Conservation (phyloP, 2,329 filamentous ascomycete species). For the Hymenoscyphus infarciens region DNA sequence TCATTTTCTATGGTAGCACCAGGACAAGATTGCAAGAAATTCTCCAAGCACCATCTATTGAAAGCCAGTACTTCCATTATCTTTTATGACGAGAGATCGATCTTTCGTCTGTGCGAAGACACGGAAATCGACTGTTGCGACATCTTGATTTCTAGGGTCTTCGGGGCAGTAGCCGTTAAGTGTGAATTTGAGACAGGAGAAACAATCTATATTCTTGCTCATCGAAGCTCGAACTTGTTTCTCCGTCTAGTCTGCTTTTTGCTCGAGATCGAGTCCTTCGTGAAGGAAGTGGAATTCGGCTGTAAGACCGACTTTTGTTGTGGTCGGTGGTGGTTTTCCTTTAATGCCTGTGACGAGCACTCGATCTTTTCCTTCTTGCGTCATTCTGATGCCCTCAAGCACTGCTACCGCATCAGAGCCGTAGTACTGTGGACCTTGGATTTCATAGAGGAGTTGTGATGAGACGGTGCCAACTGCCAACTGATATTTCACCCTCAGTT, state of each 20-base stretch:
- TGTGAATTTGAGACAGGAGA: conserved; percentile 37
- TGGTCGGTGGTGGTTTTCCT: conserved; percentile 37
- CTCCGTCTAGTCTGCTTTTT: conserved; percentile 44
- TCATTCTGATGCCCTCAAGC: conserved; percentile 45
- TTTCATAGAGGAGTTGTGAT: conserved; percentile 41
- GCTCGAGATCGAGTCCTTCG: conserved; percentile 41
- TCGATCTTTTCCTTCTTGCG: conserved; percentile 45
- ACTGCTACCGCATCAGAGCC: conserved; percentile 35
- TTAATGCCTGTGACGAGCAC: conserved; percentile 39
- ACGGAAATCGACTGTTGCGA: conserved; percentile 47
- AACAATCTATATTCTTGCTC: conserved; percentile 32
- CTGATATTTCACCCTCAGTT: conserved; percentile 41
- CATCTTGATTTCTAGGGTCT: conserved; percentile 43
- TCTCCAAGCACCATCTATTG: conserved; percentile 17
- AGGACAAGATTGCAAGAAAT: conserved; percentile 34
- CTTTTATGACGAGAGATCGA: conserved; percentile 11
- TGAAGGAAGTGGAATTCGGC: conserved; percentile 45
- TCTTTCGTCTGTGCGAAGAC: conserved; percentile 45
- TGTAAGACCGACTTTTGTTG: conserved; percentile 43
- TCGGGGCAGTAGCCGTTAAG: conserved; percentile 39
- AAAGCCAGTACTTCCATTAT: conserved; percentile 28
- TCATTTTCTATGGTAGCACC: conserved; percentile 41
- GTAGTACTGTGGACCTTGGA: conserved; percentile 39
- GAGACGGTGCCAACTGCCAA: conserved; percentile 52
- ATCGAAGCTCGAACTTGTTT: conserved; percentile 39